Evolutionary conservation across 78 protist species (phyloP).

Genomic region (Creolimax fragrantissima): DNA sequence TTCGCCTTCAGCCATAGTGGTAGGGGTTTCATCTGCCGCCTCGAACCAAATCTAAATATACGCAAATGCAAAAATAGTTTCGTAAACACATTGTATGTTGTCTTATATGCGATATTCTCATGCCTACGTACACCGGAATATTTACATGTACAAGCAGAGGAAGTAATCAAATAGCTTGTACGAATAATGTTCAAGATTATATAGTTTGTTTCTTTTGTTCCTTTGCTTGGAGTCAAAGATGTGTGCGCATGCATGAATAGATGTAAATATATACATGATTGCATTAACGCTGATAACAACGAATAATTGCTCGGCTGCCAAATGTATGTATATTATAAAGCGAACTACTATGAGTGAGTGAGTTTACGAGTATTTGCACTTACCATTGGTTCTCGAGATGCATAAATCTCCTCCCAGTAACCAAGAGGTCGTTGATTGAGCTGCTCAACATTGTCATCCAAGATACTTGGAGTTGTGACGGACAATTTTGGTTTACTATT

Average conservation of each 20-base stretch:
- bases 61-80: not conserved
- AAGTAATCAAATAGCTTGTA: not conserved
- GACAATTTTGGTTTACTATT: too few relatives aligned
- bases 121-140: not conserved
- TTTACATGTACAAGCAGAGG: not conserved
- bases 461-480: too few relatives aligned
- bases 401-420: not conserved
- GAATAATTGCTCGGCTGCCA: not conserved
- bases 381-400: not conserved
- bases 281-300: not conserved
- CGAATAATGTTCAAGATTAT: not conserved
- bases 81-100: too few relatives aligned
- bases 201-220: not conserved
- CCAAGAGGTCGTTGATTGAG: too few relatives aligned
- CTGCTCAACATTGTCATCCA: too few relatives aligned
- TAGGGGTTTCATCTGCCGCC: not conserved
- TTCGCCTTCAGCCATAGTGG: not conserved
- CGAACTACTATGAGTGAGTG: not conserved
- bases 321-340: not conserved
- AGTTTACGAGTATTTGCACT: too few relatives aligned
- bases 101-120: too few relatives aligned
- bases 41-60: not conserved
- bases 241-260: not conserved
- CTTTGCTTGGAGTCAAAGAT: not conserved
- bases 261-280: not conserved